Evolutionary conservation across 768 basidiomycete genomes (phyloP).

Genomic region (Rhodotorula taiwanensis): DNA sequence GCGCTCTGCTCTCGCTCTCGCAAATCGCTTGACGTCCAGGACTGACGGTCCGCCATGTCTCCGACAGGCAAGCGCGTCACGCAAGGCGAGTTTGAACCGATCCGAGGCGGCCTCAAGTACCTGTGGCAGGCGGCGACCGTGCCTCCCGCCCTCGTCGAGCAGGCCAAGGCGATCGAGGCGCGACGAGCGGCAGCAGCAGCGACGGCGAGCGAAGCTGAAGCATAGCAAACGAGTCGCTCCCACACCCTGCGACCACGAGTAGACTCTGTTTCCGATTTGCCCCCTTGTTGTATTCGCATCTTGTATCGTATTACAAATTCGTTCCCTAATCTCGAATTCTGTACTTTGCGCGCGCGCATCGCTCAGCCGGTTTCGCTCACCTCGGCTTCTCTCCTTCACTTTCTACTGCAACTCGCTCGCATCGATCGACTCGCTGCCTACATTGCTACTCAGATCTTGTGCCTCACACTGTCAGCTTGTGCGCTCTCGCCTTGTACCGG

Average conservation of each 20-base stretch:
- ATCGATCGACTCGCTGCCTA: not conserved
- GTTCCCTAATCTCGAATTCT: too few relatives aligned
- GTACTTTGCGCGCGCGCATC: not conserved
- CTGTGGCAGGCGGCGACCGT: slow-evolving; percentile 8
- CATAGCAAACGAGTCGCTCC: not conserved
- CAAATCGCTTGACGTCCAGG: not conserved
- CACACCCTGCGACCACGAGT: too few relatives aligned
- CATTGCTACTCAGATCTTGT: too few relatives aligned
- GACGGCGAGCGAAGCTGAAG: not conserved
- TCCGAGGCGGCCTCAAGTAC: slow-evolving; percentile 22
- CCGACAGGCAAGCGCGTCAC: slow-evolving; percentile 24
- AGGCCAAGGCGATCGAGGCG: not conserved
- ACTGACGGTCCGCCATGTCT: too few relatives aligned
- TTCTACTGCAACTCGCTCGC: not conserved
- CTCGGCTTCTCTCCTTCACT: not conserved
- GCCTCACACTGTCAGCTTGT: too few relatives aligned
- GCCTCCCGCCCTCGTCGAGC: slow-evolving; percentile 11
- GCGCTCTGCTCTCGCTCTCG: not conserved
- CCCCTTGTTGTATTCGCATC: not conserved
- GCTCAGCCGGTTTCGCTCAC: not conserved
- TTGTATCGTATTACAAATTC: too few relatives aligned
- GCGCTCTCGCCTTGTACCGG: too few relatives aligned
- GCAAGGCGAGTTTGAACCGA: slow-evolving; percentile 16
- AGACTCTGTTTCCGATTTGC: not conserved
- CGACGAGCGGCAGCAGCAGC: not conserved